Evolutionary conservation across 2,329 filamentous ascomycete genomes (phyloP).

Genomic region (Talaromyces verruculosus): DNA sequence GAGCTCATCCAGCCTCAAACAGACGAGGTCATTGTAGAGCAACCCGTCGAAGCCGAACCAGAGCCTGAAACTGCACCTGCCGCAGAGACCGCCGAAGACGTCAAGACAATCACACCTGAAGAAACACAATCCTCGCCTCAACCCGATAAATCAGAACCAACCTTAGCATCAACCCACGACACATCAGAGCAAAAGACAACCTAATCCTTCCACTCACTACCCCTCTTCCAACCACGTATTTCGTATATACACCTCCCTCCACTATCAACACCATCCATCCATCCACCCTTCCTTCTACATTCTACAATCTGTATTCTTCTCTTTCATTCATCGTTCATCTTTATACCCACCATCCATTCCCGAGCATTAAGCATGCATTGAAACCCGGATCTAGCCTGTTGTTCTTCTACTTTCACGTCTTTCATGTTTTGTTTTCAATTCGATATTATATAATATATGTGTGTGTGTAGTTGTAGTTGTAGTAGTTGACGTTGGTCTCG

Average conservation of each 20-base stretch:
- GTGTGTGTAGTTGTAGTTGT: neutral
- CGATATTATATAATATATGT: neutral
- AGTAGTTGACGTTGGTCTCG: neutral
- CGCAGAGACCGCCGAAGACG: neutral
- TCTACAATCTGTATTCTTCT: neutral
- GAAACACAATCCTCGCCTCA: neutral
- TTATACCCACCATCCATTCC: neutral
- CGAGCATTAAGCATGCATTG: neutral
- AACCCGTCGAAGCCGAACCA: neutral
- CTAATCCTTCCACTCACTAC: neutral
- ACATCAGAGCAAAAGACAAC: neutral
- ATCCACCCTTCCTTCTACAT: neutral
- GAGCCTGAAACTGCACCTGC: neutral
- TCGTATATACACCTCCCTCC: neutral
- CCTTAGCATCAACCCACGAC: neutral
- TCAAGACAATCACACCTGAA: neutral
- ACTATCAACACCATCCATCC: neutral
- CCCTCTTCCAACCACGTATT: neutral
- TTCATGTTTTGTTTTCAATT: neutral
- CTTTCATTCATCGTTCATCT: too few relatives aligned
- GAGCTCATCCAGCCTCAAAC: neutral
- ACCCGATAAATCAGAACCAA: neutral
- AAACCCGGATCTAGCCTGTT: neutral
- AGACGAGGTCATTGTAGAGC: neutral
- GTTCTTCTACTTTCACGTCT: neutral